A percentile compares a stretch with the other conserved stretches of the same genome.
phyloP scores from a whole-genome alignment of 2,329 filamentous ascomycete genomes.

The Sporothrix mexicana region DNA sequence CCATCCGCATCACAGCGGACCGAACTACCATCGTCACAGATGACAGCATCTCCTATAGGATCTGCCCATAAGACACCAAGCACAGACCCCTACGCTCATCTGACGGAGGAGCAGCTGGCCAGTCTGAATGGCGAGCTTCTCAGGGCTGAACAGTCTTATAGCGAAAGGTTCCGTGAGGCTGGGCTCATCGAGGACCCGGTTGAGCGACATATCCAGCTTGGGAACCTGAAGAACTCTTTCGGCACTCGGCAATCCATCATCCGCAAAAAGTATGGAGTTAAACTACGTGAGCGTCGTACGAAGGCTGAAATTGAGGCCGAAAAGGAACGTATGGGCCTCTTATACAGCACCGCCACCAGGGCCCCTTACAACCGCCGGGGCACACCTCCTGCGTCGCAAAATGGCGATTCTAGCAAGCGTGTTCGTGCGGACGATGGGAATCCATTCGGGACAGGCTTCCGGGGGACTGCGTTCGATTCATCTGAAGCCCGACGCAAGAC shows the following conservation, averaged over 20 bases:
- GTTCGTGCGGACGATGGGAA: neutral
- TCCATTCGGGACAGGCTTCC: neutral
- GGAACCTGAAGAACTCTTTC: conserved; percentile 58
- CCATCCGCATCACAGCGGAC: neutral
- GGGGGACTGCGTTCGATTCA: neutral
- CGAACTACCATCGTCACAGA: neutral
- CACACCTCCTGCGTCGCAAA: neutral
- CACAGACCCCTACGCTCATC: conserved; percentile 53
- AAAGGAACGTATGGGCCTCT: conserved; percentile 49
- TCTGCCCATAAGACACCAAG: neutral
- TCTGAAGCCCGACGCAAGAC: neutral
- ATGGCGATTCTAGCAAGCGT: neutral
- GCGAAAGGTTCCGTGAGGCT: conserved; percentile 51
- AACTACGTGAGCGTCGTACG: conserved; percentile 56
- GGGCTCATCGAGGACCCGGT: conserved; percentile 46
- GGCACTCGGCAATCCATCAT: conserved; percentile 63
- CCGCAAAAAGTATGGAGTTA: conserved; percentile 64
- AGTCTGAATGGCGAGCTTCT: conserved; percentile 48
- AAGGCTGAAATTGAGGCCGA: conserved; percentile 54
- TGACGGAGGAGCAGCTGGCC: conserved; percentile 45
- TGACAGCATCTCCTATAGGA: neutral
- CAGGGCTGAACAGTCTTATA: conserved; percentile 49
- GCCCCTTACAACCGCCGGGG: too few species aligned
- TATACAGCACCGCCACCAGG: too few species aligned
- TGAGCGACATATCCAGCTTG: conserved; percentile 45